A percentile compares a stretch with the other conserved stretches of the same genome.
Evolutionary conservation across 2,329 filamentous ascomycete genomes (phyloP).

Genomic region (Fusarium tupiense): DNA sequence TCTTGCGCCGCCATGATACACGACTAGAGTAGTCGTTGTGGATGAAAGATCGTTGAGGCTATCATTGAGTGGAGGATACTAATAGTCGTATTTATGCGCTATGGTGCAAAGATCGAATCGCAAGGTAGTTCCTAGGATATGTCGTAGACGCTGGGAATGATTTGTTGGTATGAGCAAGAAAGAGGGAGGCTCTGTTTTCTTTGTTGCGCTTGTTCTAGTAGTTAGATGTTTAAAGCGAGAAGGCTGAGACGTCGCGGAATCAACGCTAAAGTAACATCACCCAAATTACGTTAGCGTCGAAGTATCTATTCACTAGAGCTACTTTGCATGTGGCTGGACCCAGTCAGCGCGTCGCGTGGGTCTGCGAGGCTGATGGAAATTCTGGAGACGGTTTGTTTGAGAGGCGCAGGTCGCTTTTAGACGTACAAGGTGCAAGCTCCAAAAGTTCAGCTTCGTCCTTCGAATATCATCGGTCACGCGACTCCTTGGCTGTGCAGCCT

Average conservation of each 20-base stretch:
- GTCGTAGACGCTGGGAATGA: background rate
- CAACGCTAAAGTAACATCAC: slow-evolving; percentile 5
- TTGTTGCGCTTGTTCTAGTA: slow-evolving; percentile 8
- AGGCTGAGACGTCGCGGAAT: slow-evolving; percentile 34
- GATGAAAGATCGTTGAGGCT: slow-evolving; percentile 9
- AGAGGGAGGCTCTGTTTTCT: background rate
- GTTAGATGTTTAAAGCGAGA: slow-evolving; percentile 23
- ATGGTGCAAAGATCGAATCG: background rate
- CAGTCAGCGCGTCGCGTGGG: slow-evolving; percentile 38
- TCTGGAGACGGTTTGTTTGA: slow-evolving; percentile 38
- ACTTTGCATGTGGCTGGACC: slow-evolving; percentile 31
- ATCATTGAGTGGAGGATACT: slow-evolving; percentile 12
- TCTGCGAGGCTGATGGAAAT: slow-evolving; percentile 49
- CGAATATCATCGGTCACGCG: slow-evolving; percentile 18
- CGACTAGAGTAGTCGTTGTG: slow-evolving; percentile 19
- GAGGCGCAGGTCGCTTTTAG: slow-evolving; percentile 34
- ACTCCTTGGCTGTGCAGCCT: slow-evolving; percentile 14
- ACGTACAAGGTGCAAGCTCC: slow-evolving; percentile 27
- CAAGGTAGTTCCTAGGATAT: background rate
- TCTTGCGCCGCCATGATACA: slow-evolving; percentile 61
- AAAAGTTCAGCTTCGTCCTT: slow-evolving; percentile 13
- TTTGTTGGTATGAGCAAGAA: background rate
- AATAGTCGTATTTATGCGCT: background rate
- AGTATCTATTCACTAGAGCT: slow-evolving; percentile 22
- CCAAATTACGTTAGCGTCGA: background rate